Evolutionary conservation across 495 filamentous ascomycete genomes (phyloP), one percentile per base, ranked within the genome.

Genomic region (Hyaloscypha bicolor): DNA sequence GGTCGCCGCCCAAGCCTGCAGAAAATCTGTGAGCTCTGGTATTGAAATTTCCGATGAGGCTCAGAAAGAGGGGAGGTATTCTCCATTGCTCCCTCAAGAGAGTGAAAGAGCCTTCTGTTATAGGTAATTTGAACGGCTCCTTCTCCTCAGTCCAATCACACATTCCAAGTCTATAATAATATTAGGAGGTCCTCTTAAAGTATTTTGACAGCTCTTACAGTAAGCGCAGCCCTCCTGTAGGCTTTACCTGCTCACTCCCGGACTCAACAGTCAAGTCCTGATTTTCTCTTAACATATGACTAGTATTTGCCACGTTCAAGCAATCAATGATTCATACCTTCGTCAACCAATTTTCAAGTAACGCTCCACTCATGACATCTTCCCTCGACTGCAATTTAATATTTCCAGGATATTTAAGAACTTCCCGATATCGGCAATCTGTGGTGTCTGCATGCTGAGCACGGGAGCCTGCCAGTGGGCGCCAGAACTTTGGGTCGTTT

Each of bases 1-100:
- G 11, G n/a, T 48, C 42, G 11, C 42, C n/a, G 11, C n/a, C 42
- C 11, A 48, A n/a, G 11, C n/a, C 11, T n/a, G 42, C n/a, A n/a
- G 42, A 48, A 48, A 48, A 48, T 48, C 42, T 48, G n/a, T 48
- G 42, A 48, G 42, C 42, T 48, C 42, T 48, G 42, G 42, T 48
- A n/a, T 48, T 11, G n/a, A n/a, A 12, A n/a, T 48, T n/a, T n/a
- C 42, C 42, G n/a, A 48, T 11, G 42, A 48, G n/a, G 11, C 11
- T 48, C 1, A 48, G 42, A 48, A 48, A 48, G n/a, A 12, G n/a
- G 11, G 42, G 42, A n/a, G 42, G 42, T 48, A 48, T 12, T 48
- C n/a, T 11, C 42, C 42, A 48, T 2, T 48, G 42, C 42, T 48
- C 42, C n/a, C n/a, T n/a, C n/a, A 48, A 48, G 42, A n/a, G n/a